These are phyloP conservation scores for Adansonia madagascariensis DNA, from an alignment of 441 rosid genomes.

Conservation along the genomic window DNA sequence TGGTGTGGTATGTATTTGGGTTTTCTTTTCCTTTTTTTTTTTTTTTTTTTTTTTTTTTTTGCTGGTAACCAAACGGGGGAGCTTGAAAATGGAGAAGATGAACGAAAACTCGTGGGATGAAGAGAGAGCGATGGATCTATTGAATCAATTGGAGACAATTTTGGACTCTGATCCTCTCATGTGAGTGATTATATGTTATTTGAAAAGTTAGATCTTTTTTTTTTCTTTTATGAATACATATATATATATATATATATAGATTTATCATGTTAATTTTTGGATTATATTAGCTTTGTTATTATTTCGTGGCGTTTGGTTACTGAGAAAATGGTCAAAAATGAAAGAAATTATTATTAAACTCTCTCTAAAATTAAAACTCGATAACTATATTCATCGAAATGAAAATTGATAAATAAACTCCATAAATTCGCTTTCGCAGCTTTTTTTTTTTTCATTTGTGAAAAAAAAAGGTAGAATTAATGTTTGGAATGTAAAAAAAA, in stretches of 20 bases:
- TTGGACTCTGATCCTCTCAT: conserved; percentile 75
- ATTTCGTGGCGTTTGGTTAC: background rate
- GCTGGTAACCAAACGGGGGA: background rate
- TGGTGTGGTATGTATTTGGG: too few species aligned
- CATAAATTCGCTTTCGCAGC: background rate
- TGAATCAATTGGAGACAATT: conserved; percentile 64
- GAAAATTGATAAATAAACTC: background rate
- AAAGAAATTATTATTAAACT: background rate
- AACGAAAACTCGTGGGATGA: conserved; percentile 28
- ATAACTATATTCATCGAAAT: background rate
- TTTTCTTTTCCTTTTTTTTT: background rate
- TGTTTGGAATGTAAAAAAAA: background rate
- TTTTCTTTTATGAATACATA: too few species aligned
- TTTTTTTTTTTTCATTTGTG: background rate
- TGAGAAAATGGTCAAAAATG: conserved; percentile 3
- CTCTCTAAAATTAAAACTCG: conserved; percentile 2
- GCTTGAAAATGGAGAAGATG: background rate
- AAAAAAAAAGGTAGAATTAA: background rate
- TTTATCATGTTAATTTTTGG: conserved; percentile 7
- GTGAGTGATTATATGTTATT: conserved; percentile 44
- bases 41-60: background rate
- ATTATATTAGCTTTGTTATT: background rate
- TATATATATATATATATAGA: background rate
- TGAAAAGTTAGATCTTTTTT: background rate
- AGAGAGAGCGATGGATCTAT: conserved; percentile 41